A percentile compares a stretch with the other conserved stretches of the same genome.
phyloP scores from a whole-genome alignment of 108 stramenopile genomes.

The Parietichytrium sp. region DNA sequence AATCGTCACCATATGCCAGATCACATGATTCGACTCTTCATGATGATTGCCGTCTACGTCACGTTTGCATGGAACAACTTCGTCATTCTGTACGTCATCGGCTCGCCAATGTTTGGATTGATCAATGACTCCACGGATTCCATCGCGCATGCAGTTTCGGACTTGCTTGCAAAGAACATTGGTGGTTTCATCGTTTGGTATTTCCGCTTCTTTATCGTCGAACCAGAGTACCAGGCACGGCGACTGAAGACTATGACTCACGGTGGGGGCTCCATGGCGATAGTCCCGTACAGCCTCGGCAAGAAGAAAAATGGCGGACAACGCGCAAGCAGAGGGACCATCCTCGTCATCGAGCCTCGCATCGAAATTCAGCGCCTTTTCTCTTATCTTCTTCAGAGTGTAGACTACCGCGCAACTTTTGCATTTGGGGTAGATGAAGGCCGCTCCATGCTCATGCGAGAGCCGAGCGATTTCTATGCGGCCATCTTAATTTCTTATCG shows the following conservation, averaged over 20 bases:
- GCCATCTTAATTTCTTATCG: neutral
- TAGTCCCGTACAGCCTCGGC: neutral
- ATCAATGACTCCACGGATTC: neutral
- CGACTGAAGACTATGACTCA: no score
- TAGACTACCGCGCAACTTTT: neutral
- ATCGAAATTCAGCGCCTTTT: conserved; percentile 28
- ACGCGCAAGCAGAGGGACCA: neutral
- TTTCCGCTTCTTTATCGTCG: neutral
- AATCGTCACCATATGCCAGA: neutral
- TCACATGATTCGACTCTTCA: no score
- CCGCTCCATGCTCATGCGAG: neutral
- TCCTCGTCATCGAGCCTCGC: conserved; percentile 14
- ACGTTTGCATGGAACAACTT: neutral
- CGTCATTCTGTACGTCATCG: conserved; percentile 10
- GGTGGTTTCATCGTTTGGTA: conserved; percentile 31
- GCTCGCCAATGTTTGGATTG: conserved; percentile 3
- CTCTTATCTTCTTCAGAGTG: neutral
- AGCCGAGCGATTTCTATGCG: neutral
- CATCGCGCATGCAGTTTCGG: conserved; percentile 1
- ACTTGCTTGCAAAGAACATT: conserved; percentile 18
- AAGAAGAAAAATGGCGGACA: neutral
- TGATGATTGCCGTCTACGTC: neutral
- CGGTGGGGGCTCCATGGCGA: neutral
- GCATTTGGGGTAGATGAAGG: conserved; percentile 11
- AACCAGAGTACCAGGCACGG: neutral